phyloP scores from a whole-genome alignment of 169 alveolate genomes.

The Sarcocystis neurona region DNA sequence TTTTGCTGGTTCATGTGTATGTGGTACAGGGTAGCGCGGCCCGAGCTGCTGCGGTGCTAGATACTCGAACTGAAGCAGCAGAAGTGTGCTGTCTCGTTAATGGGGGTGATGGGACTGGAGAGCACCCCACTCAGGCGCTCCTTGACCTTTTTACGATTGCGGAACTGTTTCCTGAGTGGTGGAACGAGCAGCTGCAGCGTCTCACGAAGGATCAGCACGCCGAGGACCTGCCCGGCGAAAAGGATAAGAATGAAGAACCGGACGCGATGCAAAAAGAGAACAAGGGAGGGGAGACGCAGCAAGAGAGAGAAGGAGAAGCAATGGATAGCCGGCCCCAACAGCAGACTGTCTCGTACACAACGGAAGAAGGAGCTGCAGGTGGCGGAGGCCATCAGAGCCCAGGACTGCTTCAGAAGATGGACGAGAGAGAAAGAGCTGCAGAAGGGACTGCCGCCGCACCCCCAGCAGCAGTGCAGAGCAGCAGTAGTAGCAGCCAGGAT shows the following conservation, averaged over 20 bases:
- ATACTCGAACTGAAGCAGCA: not conserved
- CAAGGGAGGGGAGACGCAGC: no score
- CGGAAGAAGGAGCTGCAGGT: no score
- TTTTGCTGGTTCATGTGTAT: not conserved
- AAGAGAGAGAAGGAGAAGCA: no score
- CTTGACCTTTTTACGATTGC: constrained; percentile 80
- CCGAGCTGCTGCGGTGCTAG: not conserved
- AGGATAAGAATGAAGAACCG: not conserved
- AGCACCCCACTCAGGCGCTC: constrained; percentile 86
- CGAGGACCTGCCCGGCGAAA: not conserved
- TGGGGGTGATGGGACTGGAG: constrained; percentile 85
- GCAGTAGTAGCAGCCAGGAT: no score
- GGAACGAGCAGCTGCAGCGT: not conserved
- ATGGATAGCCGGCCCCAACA: no score
- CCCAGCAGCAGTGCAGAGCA: no score
- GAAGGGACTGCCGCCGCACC: no score
- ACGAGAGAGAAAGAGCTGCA: no score
- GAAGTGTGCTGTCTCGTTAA: not conserved
- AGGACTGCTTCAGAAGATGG: no score
- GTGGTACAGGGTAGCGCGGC: not conserved
- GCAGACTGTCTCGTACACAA: no score
- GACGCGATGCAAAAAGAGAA: not conserved
- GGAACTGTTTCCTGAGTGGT: constrained; percentile 31
- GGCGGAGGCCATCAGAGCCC: no score
- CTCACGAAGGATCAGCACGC: not conserved